phyloP scores from a whole-genome alignment of 345 rosid genomes.

The Turritis glabra region DNA sequence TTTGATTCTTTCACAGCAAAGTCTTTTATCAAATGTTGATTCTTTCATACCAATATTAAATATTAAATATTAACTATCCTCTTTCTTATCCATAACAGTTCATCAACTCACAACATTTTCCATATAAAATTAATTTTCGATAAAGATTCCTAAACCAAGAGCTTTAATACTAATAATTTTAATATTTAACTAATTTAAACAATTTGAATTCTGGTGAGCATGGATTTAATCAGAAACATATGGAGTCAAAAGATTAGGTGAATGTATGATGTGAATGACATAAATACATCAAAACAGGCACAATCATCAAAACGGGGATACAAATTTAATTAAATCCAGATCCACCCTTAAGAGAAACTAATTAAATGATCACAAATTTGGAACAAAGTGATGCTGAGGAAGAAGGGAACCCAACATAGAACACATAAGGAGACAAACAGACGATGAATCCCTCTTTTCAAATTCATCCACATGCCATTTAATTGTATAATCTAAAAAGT shows the following conservation, averaged over 20 bases:
- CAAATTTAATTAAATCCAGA: not conserved
- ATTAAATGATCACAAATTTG: conserved; percentile 2
- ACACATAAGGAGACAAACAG: conserved; percentile 72
- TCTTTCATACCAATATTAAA: conserved; percentile 2
- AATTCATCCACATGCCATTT: conserved; percentile 27
- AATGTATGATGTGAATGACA: not conserved
- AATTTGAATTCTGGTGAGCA: not conserved
- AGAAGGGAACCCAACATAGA: conserved; percentile 69
- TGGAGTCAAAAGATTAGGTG: conserved; percentile 12
- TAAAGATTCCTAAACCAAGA: not conserved
- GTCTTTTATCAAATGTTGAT: conserved; percentile 3
- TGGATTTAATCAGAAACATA: not conserved
- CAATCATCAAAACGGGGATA: not conserved
- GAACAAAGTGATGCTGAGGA: conserved; percentile 38
- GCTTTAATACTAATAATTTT: conserved; percentile 3
- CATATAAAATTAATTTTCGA: not conserved
- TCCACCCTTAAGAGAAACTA: not conserved
- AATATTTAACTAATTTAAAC: not conserved
- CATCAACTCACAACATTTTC: conserved; percentile 5
- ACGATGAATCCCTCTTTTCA: conserved; percentile 44
- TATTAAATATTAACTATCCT: not conserved
- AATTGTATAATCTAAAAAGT: not conserved
- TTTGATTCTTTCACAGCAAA: conserved; percentile 27
- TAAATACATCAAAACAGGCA: not conserved
- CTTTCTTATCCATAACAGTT: conserved; percentile 19